These are phyloP conservation scores for Rhododendron ferrugineum DNA, from an alignment of 148 eudicot genomes.

Conservation along the genomic window DNA sequence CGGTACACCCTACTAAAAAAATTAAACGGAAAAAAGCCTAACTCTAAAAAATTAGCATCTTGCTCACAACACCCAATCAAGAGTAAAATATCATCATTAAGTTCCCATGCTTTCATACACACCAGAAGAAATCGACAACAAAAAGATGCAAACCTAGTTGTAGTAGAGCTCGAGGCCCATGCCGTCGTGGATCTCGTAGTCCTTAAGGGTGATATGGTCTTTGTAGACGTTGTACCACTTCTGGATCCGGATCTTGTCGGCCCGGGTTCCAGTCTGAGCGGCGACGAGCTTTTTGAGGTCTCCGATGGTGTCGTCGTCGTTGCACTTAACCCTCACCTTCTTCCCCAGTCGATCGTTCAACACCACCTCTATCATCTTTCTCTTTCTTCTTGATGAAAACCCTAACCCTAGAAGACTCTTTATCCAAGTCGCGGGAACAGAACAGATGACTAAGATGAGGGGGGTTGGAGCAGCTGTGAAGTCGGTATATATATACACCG, in stretches of 20 bases:
- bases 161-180: slow-evolving; percentile 99
- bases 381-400: not conserved
- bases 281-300: slow-evolving; percentile 92
- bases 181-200: slow-evolving; percentile 96
- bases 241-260: slow-evolving; percentile 89
- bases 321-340: slow-evolving; percentile 94
- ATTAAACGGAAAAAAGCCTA: too few relatives aligned
- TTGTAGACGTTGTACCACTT: slow-evolving; percentile 94
- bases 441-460: not conserved
- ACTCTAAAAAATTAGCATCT: not conserved
- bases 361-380: slow-evolving; percentile 74
- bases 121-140: not conserved
- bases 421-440: not conserved
- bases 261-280: slow-evolving; percentile 83
- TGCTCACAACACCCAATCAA: not conserved
- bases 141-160: slow-evolving; percentile 29
- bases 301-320: slow-evolving; percentile 91
- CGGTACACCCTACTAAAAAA: not conserved
- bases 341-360: slow-evolving; percentile 63
- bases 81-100: not conserved
- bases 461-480: not conserved
- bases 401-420: not conserved
- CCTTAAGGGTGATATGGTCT: slow-evolving; percentile 82
- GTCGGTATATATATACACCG: not conserved
- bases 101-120: not conserved